A percentile compares a stretch with the other conserved stretches of the same genome.
Evolutionary conservation across 441 rosid genomes (phyloP).

Genomic region (Viola pubescens): DNA sequence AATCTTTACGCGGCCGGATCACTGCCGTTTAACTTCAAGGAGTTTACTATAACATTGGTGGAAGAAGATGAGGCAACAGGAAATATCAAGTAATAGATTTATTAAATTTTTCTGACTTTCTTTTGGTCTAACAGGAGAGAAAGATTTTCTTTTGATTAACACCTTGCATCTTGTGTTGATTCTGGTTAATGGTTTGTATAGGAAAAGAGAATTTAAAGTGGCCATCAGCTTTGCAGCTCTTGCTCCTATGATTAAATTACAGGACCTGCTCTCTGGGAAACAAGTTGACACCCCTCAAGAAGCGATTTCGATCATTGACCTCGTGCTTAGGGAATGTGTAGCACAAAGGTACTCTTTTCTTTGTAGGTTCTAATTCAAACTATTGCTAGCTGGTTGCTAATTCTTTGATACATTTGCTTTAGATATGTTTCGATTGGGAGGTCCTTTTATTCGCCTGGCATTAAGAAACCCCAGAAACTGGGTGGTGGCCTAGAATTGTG

Average conservation of each 20-base stretch:
- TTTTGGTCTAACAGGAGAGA: too few species aligned
- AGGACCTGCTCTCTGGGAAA: slow-evolving; percentile 33
- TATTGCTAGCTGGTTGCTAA: not conserved
- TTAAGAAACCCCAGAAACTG: slow-evolving; percentile 27
- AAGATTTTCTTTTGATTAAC: too few species aligned
- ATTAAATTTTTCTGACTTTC: too few species aligned
- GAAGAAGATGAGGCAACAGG: slow-evolving; percentile 28
- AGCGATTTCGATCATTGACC: slow-evolving; percentile 35
- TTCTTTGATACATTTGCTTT: not conserved
- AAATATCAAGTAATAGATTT: slow-evolving; percentile 4
- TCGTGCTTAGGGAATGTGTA: slow-evolving; percentile 33
- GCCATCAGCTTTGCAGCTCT: slow-evolving; percentile 33
- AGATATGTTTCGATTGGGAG: slow-evolving; percentile 40
- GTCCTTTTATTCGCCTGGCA: slow-evolving; percentile 33
- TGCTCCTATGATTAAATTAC: slow-evolving; percentile 31
- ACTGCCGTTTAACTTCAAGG: slow-evolving; percentile 38
- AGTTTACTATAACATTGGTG: slow-evolving; percentile 25
- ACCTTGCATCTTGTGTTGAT: slow-evolving; percentile 7
- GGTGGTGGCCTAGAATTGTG: slow-evolving; percentile 44
- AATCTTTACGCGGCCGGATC: slow-evolving; percentile 40
- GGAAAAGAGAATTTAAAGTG: slow-evolving; percentile 34
- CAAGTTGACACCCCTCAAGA: slow-evolving; percentile 41
- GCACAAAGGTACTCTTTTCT: slow-evolving; percentile 27
- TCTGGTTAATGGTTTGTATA: not conserved
- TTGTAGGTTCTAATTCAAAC: not conserved